phyloP scores from a whole-genome alignment of 2,329 filamentous ascomycete species.

The Harringtonia aguacate region DNA sequence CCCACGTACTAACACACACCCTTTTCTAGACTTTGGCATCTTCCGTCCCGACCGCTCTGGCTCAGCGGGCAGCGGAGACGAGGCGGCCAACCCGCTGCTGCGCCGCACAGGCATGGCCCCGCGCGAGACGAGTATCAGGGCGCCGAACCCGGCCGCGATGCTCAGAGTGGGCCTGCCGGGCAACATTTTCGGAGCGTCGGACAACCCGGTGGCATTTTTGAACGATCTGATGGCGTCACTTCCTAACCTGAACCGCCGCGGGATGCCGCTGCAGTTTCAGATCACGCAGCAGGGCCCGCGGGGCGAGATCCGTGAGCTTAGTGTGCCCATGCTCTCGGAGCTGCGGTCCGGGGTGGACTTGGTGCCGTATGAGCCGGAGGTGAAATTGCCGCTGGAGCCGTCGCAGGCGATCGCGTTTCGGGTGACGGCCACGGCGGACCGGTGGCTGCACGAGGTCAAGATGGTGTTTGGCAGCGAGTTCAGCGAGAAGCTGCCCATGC shows the following conservation, averaged over 20 bases:
- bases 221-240: conserved; percentile 46
- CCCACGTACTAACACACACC: conserved; percentile 13
- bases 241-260: conserved; percentile 23
- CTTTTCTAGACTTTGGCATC: conserved; percentile 33
- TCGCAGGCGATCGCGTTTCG: conserved; percentile 68
- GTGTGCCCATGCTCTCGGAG: conserved; percentile 23
- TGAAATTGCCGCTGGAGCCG: conserved; percentile 39
- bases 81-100: conserved; percentile 79
- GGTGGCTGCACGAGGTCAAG: conserved; percentile 84
- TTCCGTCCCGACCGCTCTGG: conserved; percentile 42
- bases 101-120: conserved; percentile 43
- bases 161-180: conserved; percentile 42
- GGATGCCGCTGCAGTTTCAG: conserved; percentile 49
- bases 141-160: conserved; percentile 20
- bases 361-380: neutral
- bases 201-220: conserved; percentile 32
- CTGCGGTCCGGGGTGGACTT: neutral
- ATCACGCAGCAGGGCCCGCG: conserved; percentile 37
- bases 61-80: conserved; percentile 51
- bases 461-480: conserved; percentile 67
- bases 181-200: conserved; percentile 32
- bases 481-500: conserved; percentile 56
- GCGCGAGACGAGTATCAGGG: conserved; percentile 33
- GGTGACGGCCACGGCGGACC: conserved; percentile 57
- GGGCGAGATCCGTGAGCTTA: conserved; percentile 42